Percentiles rank a stretch among this genome's conserved stretches.
phyloP scores from a whole-genome alignment of 225 moss, liverwort and hornwort species.

The Physcomitrium patens region DNA sequence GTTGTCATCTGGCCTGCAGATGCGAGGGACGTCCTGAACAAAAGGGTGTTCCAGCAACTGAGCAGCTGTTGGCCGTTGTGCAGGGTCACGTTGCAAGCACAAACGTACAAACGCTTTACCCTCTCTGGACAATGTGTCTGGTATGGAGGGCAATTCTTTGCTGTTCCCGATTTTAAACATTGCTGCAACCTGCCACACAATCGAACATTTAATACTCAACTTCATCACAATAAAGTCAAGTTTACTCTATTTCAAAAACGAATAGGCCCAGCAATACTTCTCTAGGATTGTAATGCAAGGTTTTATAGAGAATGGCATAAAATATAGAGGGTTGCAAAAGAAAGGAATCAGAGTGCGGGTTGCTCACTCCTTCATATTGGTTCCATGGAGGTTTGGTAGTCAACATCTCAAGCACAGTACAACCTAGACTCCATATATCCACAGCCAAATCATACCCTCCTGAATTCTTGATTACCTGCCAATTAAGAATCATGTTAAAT shows the following conservation, averaged over 20 bases:
- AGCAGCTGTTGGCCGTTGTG: constrained; percentile 74
- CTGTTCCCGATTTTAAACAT: constrained; percentile 99
- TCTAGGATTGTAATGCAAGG: not conserved
- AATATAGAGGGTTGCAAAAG: not conserved
- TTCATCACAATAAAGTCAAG: constrained; percentile 10
- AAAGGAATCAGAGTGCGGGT: not conserved
- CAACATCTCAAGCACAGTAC: constrained; percentile 90
- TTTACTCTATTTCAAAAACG: not conserved
- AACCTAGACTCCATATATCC: constrained; percentile 97
- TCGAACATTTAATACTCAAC: constrained; percentile 27
- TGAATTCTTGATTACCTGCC: constrained; percentile 83
- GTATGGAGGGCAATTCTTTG: constrained; percentile 88
- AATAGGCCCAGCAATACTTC: not conserved
- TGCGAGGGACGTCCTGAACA: constrained; percentile 65
- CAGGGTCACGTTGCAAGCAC: constrained; percentile 87
- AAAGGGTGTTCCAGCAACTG: constrained; percentile 85
- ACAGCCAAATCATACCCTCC: constrained; percentile 83
- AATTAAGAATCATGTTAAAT: constrained; percentile 17
- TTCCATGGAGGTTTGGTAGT: constrained; percentile 87
- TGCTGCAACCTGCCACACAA: constrained; percentile 77
- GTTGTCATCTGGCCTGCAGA: constrained; percentile 58
- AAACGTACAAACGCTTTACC: constrained; percentile 83
- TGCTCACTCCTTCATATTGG: constrained; percentile 70
- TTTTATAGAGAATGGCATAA: not conserved
- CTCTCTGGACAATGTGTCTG: constrained; percentile 75